These are phyloP conservation scores for Pythium grandisporangium DNA, from an alignment of 352 stramenopile genomes.

Conservation along the genomic window DNA sequence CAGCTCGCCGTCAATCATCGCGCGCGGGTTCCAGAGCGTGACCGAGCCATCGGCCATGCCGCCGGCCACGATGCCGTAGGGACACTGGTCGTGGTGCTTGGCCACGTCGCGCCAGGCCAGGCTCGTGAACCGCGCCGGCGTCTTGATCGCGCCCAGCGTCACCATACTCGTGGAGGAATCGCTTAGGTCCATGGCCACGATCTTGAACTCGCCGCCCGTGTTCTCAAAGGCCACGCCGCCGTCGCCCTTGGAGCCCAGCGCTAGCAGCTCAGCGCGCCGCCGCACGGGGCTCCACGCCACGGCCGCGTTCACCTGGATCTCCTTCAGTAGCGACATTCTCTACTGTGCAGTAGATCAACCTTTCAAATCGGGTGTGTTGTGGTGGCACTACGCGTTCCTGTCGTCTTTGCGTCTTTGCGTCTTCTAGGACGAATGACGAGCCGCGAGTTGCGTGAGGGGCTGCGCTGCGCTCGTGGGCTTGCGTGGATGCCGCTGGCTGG, in stretches of 20 bases:
- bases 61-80: constrained; percentile 91
- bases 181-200: constrained; percentile 92
- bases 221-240: constrained; percentile 96
- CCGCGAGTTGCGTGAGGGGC: too few relatives aligned
- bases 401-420: too few relatives aligned
- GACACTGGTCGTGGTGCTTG: constrained; percentile 63
- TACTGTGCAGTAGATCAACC: too few relatives aligned
- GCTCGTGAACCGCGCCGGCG: constrained; percentile 87
- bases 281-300: constrained; percentile 85
- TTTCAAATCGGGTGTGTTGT: too few relatives aligned
- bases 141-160: constrained; percentile 86
- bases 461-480: too few relatives aligned
- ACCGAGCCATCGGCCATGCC: constrained; percentile 96
- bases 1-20: constrained; percentile 56
- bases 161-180: constrained; percentile 55
- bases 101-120: constrained; percentile 89
- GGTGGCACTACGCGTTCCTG: too few relatives aligned
- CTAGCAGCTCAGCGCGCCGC: constrained; percentile 64
- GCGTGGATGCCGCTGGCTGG: too few relatives aligned
- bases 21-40: constrained; percentile 93
- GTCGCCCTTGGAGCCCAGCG: constrained; percentile 91
- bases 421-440: too few relatives aligned
- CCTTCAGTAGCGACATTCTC: constrained; percentile 87
- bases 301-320: constrained; percentile 84
- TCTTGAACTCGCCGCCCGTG: constrained; percentile 94